Evolutionary conservation across 306 rosid species (phyloP).

Genomic region (Rosa persica): DNA sequence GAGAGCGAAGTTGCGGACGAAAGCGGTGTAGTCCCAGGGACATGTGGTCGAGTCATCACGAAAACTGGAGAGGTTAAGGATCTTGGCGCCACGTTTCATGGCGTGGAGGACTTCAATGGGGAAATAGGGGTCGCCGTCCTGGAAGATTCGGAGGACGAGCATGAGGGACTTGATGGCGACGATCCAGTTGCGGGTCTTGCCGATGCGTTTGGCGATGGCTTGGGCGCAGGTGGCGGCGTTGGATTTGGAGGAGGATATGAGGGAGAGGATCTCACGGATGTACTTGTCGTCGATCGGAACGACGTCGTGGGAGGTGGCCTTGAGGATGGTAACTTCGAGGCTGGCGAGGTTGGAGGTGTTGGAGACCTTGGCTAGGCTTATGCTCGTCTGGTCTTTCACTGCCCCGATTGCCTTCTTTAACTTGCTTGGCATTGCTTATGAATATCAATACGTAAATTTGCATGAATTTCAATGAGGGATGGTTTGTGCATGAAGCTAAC

Average conservation of each 20-base stretch:
- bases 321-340: conserved; percentile 63
- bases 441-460: background rate
- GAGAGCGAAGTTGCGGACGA: conserved; percentile 62
- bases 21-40: conserved; percentile 78
- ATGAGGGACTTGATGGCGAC: conserved; percentile 78
- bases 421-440: conserved; percentile 72
- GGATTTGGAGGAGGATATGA: conserved; percentile 51
- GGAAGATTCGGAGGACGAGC: conserved; percentile 70
- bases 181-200: conserved; percentile 68
- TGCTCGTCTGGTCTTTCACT: conserved; percentile 93
- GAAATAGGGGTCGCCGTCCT: conserved; percentile 78
- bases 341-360: conserved; percentile 44
- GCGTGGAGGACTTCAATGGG: conserved; percentile 72
- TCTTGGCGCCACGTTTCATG: conserved; percentile 72
- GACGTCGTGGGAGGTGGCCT: conserved; percentile 78
- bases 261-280: conserved; percentile 50
- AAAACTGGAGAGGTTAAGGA: conserved; percentile 72
- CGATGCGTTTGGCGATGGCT: conserved; percentile 58
- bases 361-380: conserved; percentile 77
- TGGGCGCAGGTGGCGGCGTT: conserved; percentile 64
- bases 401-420: conserved; percentile 83
- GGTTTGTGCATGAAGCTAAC: background rate
- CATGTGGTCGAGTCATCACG: conserved; percentile 69
- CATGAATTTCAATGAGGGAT: background rate
- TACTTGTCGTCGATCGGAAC: conserved; percentile 65